Percentiles rank a stretch among this genome's conserved stretches.
Evolutionary conservation across 2,329 filamentous ascomycete genomes (phyloP).

Genomic region (Alternaria dauci): DNA sequence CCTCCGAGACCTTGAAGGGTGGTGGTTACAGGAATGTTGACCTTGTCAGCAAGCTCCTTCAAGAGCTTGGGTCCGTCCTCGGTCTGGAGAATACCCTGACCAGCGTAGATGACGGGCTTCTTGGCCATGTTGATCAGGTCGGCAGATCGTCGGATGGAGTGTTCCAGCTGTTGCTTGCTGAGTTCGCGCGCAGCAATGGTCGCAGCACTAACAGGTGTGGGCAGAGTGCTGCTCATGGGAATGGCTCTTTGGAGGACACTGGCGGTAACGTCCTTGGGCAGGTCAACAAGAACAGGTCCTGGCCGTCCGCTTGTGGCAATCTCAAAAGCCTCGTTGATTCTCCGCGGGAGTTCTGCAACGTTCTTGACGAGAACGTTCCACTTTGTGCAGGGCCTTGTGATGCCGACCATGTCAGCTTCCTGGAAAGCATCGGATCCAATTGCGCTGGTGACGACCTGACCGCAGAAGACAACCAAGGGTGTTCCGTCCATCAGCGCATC

Average conservation of each 20-base stretch:
- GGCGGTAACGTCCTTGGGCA: constrained; percentile 96
- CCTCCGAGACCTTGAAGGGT: constrained; percentile 92
- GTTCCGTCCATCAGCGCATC: constrained; percentile 95
- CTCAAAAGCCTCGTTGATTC: constrained; percentile 98
- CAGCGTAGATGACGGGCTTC: constrained; percentile 95
- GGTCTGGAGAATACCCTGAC: constrained; percentile 83
- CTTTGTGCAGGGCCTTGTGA: constrained; percentile 94
- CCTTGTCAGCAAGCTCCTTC: constrained; percentile 88
- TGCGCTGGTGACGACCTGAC: constrained; percentile 87
- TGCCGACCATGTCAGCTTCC: constrained; percentile 92
- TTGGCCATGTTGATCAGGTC: constrained; percentile 85
- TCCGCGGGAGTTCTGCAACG: constrained; percentile 87
- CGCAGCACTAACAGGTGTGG: constrained; percentile 84
- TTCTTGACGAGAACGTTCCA: constrained; percentile 99
- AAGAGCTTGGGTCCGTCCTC: constrained; percentile 81
- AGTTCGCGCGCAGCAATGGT: constrained; percentile 80
- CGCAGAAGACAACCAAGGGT: constrained; percentile 93
- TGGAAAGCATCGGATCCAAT: constrained; percentile 98
- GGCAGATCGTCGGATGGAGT: constrained; percentile 79
- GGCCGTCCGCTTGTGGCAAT: constrained; percentile 94
- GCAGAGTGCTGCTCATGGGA: constrained; percentile 76
- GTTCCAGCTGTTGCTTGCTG: constrained; percentile 74
- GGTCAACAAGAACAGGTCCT: constrained; percentile 91
- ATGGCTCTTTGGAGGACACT: constrained; percentile 84
- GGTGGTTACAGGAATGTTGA: constrained; percentile 91